A percentile compares a stretch with the other conserved stretches of the same genome.
Evolutionary conservation across 2,329 filamentous ascomycete species (phyloP).

Genomic region (Aspergillus intermedius): DNA sequence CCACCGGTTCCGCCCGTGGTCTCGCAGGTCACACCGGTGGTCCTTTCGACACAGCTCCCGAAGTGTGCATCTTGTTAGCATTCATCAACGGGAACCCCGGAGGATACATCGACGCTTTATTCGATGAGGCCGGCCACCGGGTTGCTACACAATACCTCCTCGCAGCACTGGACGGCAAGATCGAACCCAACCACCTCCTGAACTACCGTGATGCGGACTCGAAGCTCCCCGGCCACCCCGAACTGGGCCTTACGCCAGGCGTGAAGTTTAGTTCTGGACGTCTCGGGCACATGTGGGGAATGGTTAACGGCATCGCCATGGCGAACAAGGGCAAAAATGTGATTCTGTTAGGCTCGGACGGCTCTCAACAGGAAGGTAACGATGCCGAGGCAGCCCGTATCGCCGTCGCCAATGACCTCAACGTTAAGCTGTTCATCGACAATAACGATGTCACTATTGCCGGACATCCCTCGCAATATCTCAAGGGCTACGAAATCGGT

Average conservation of each 20-base stretch:
- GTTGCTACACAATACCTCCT: slow-evolving; percentile 38
- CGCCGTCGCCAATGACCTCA: slow-evolving; percentile 31
- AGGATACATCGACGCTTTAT: slow-evolving; percentile 28
- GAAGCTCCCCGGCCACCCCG: slow-evolving; percentile 35
- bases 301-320: slow-evolving; percentile 35
- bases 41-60: slow-evolving; percentile 35
- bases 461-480: slow-evolving; percentile 34
- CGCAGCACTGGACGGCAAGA: slow-evolving; percentile 30
- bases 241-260: slow-evolving; percentile 34
- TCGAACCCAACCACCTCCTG: slow-evolving; percentile 34
- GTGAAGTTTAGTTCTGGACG: slow-evolving; percentile 37
- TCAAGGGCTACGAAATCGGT: slow-evolving; percentile 30
- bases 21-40: slow-evolving; percentile 35
- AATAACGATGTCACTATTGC: slow-evolving; percentile 39
- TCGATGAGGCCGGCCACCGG: slow-evolving; percentile 35
- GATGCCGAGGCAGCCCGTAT: slow-evolving; percentile 36
- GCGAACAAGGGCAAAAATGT: slow-evolving; percentile 32
- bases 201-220: slow-evolving; percentile 37
- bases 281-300: slow-evolving; percentile 35
- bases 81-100: slow-evolving; percentile 30
- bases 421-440: slow-evolving; percentile 35
- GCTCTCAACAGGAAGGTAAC: slow-evolving; percentile 38
- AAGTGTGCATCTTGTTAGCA: slow-evolving; percentile 35
- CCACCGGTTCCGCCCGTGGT: slow-evolving; percentile 32
- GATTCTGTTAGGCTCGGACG: slow-evolving; percentile 33